phyloP scores from a whole-genome alignment of 176 grass and related monocot genomes.

The Aegilops umbellulata region DNA sequence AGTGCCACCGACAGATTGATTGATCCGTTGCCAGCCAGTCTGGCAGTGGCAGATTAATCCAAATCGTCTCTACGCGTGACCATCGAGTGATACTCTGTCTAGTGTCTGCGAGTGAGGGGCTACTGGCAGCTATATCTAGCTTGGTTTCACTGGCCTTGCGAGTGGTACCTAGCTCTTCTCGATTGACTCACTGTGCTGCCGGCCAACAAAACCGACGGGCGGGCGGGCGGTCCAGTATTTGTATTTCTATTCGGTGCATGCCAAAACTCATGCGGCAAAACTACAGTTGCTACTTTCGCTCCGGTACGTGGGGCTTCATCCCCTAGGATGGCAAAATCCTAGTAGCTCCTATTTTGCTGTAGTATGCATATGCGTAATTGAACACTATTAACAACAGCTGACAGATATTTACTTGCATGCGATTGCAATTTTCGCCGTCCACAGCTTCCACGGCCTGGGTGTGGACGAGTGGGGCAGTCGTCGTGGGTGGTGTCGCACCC shows the following conservation, averaged over 20 bases:
- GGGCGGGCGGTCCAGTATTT: background rate
- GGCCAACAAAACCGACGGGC: background rate
- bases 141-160: background rate
- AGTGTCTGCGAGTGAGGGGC: too few species aligned
- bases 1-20: background rate
- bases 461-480: background rate
- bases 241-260: background rate
- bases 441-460: background rate
- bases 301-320: background rate
- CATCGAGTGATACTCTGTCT: too few species aligned
- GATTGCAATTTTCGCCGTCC: background rate
- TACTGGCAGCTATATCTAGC: too few species aligned
- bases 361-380: background rate
- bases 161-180: background rate
- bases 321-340: background rate
- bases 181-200: background rate
- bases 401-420: background rate
- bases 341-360: background rate
- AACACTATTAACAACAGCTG: background rate
- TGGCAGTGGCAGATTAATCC: background rate
- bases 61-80: background rate
- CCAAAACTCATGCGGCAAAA: background rate
- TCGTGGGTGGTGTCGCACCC: background rate
- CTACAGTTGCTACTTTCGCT: background rate
- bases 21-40: background rate